Percentiles rank a stretch among this genome's conserved stretches.
phyloP scores from a whole-genome alignment of 2,329 filamentous ascomycete genomes.

The Aureobasidium sp. region DNA sequence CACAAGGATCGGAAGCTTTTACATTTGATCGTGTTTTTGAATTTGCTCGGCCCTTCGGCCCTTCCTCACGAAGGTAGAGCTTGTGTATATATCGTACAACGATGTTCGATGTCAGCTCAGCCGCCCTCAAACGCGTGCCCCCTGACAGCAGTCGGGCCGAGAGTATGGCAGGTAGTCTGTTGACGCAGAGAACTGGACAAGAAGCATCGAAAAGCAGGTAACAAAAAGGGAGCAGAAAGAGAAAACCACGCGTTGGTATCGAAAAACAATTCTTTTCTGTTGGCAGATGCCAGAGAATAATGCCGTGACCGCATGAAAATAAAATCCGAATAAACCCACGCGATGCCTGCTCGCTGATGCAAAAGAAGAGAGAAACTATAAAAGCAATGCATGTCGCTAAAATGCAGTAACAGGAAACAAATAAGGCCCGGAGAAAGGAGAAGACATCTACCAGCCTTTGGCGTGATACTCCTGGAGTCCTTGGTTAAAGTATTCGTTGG shows the following conservation, averaged over 20 bases:
- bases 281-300: conserved; percentile 5
- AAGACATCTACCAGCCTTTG: conserved; percentile 62
- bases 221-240: background rate
- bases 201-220: background rate
- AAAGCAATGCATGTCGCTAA: conserved; percentile 15
- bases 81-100: conserved; percentile 12
- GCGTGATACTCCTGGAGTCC: conserved; percentile 79
- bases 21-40: conserved; percentile 5
- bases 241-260: conserved; percentile 12
- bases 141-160: conserved; percentile 7
- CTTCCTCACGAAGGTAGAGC: conserved; percentile 1
- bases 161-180: background rate
- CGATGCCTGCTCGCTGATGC: conserved; percentile 15
- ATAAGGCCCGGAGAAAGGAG: background rate
- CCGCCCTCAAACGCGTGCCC: background rate
- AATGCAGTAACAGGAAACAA: conserved; percentile 14
- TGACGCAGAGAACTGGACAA: background rate
- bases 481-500: conserved; percentile 79
- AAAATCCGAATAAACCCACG: background rate
- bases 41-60: conserved; percentile 8
- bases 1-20: background rate
- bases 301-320: background rate
- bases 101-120: background rate
- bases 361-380: background rate
- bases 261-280: conserved; percentile 12